Evolutionary conservation across 768 basidiomycete genomes (phyloP).

Genomic region (Sarcomyxa edulis): DNA sequence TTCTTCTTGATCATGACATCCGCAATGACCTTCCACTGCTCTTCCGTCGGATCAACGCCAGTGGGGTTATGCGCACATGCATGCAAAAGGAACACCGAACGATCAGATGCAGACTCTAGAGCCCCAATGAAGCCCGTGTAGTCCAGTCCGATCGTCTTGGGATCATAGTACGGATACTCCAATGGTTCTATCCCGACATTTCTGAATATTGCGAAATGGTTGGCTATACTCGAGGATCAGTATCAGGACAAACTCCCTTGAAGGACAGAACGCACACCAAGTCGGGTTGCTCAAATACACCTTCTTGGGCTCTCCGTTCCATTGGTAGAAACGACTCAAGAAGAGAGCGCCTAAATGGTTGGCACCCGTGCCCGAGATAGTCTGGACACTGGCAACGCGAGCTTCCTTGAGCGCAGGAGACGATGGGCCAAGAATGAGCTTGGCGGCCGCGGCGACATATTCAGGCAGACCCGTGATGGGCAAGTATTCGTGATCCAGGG

Average conservation of each 20-base stretch:
- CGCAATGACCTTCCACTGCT: conserved; percentile 81
- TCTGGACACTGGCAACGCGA: conserved; percentile 80
- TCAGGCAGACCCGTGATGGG: conserved; percentile 85
- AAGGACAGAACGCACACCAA: conserved; percentile 62
- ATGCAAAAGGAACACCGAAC: conserved; percentile 87
- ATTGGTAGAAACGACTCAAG: conserved; percentile 76
- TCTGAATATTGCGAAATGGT: conserved; percentile 86
- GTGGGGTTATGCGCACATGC: conserved; percentile 98
- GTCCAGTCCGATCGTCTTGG: conserved; percentile 84
- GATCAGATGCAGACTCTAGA: conserved; percentile 59
- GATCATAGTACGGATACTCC: conserved; percentile 92
- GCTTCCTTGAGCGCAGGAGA: conserved; percentile 67
- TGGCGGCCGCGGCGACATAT: conserved; percentile 78
- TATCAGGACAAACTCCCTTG: conserved; percentile 2
- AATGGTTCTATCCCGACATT: conserved; percentile 86
- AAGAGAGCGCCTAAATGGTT: conserved; percentile 91
- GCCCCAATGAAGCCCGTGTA: conserved; percentile 59
- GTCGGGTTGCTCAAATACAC: conserved; percentile 90
- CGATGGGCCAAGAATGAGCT: conserved; percentile 71
- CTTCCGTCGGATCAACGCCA: conserved; percentile 86
- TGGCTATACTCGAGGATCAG: conserved; percentile 44
- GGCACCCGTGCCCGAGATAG: conserved; percentile 93
- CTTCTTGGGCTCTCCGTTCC: conserved; percentile 57
- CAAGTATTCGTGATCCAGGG: conserved; percentile 88
- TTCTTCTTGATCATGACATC: conserved; percentile 63